Evolutionary conservation across 2,329 filamentous ascomycete genomes (phyloP), one percentile per base, ranked within the genome.

Genomic region (Aspergillus texensis): DNA sequence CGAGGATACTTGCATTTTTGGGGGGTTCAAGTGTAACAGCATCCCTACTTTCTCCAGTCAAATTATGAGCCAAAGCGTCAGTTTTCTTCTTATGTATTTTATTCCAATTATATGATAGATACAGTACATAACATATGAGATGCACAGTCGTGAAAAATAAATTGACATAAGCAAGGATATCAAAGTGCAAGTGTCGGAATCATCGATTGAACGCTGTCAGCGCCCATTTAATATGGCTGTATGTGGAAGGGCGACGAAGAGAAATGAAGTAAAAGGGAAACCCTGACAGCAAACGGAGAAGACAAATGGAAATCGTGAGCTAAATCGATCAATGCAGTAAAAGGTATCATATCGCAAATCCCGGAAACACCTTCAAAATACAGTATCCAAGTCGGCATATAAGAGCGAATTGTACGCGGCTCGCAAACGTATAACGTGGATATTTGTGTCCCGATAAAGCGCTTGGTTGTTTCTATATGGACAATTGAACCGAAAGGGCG

Each of bases 291-390:
- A 59, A 60, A 57, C 53, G 45, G 57, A 67, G 57, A 53, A 58
- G 45, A 63, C 21, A 62, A 62, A 65, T 28, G 34, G 58, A 62
- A 63, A 62, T 67, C 61, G 62, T 64, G 63, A 65, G 63, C 52
- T 68, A 69, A 64, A 66, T 65, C 66, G 56, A 67, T 65, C 59
- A 68, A 67, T 62, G 68, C 66, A 65, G 65, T 61, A 60, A 64
- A 46, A 72, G 73, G 72, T 75, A 74, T 76, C 72, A 73, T 72
- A 62, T 68, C 69, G 67, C 64, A 68, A 65, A 65, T 63, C 63
- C 70, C 66, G 65, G 67, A 71, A 69, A 66, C 63, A 67, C 62
- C 57, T 52, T 59, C 62, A 54, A 58, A 64, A 62, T 61, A 65
- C 60, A 63, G 56, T 65, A 62, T 61, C 63, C 59, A 64, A 62